Evolutionary conservation across 371 early-diverging fungal genomes (phyloP), one percentile per base, ranked within the genome.

Genomic region (Syncephalastrum sp.): DNA sequence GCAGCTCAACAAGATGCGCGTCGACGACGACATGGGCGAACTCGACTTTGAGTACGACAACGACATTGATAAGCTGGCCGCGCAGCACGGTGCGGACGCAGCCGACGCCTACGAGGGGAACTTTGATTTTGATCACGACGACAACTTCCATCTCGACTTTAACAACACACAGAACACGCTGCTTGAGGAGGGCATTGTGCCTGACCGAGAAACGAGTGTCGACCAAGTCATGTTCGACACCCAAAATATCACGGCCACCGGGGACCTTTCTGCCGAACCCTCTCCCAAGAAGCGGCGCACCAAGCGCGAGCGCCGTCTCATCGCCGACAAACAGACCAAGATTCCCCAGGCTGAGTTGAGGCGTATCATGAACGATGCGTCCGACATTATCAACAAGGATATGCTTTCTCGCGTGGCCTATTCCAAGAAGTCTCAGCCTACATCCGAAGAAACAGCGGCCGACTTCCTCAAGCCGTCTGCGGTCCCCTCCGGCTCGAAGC

Each of bases 311-410:
- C 85, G 88, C 54, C 80, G 81, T 49, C 66, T 89, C 15, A 70
- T 88, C 3, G 80, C 88, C 1, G 92, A 93, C 63, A 73, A 77
- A 3, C 70, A 78, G 25, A 91, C 86, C 0, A 89, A 91, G 67
- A 81, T 93, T 54, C 71, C 89, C 5, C 72, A 78, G 52, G 76
- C 72, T 12, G 73, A 77, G 29, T 70, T 90, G 23, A 63, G 67
- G 53, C 50, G 60, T 24, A 80, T 81, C 60, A 69, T 82, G 15
- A 47, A 64, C 15, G 81, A 88, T 66, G 73, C 88, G 1, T 64
- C 74, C 17, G 57, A 67, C 47, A 81, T 72, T 42, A 64, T 79
- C 10, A 47, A 55, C 49, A 33, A 59, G 59, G 46, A 65, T 64
- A 63, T 25, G 42, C 45, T 54, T 23, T 44, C 24, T 19, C 47